A percentile compares a stretch with the other conserved stretches of the same genome.
Conservation (phyloP, 2,329 filamentous ascomycete genomes). For the Trichoderma brevicompactum region DNA sequence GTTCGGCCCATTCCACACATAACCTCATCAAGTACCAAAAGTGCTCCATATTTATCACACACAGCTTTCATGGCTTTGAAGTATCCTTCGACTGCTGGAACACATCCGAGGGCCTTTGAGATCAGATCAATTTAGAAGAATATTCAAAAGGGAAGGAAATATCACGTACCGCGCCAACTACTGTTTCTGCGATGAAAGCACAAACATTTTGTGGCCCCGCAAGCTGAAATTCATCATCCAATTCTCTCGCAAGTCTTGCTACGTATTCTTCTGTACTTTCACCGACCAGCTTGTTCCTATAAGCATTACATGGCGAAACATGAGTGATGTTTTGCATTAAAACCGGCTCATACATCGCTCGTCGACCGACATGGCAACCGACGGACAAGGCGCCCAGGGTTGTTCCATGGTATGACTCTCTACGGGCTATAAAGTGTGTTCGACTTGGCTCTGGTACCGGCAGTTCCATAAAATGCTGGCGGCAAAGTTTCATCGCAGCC, state of each 20-base stretch:
- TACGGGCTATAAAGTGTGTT: not conserved
- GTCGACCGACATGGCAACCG: not conserved
- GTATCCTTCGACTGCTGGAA: constrained; percentile 57
- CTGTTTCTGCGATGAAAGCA: constrained; percentile 56
- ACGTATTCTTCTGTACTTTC: constrained; percentile 41
- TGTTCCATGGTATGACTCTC: constrained; percentile 1
- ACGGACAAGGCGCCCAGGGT: not conserved
- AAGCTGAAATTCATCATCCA: constrained; percentile 53
- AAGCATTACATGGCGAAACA: not conserved
- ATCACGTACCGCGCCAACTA: constrained; percentile 45
- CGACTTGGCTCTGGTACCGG: not conserved
- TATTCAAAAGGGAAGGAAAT: constrained; percentile 25
- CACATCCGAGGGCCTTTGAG: constrained; percentile 50
- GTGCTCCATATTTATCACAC: constrained; percentile 58
- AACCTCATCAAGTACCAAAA: constrained; percentile 64
- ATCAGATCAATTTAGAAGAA: not conserved
- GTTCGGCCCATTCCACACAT: constrained; percentile 71
- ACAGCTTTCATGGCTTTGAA: constrained; percentile 56
- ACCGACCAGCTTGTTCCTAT: constrained; percentile 19
- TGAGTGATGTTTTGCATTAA: constrained; percentile 1
- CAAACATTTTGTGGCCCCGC: constrained; percentile 52
- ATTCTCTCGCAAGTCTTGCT: constrained; percentile 46
- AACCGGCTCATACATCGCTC: not conserved
- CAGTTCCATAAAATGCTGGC: not conserved
- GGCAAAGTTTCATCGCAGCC: not conserved